Base-by-base conservation (phyloP, 139 green algal species). In the Chlorella sp. region DNA sequence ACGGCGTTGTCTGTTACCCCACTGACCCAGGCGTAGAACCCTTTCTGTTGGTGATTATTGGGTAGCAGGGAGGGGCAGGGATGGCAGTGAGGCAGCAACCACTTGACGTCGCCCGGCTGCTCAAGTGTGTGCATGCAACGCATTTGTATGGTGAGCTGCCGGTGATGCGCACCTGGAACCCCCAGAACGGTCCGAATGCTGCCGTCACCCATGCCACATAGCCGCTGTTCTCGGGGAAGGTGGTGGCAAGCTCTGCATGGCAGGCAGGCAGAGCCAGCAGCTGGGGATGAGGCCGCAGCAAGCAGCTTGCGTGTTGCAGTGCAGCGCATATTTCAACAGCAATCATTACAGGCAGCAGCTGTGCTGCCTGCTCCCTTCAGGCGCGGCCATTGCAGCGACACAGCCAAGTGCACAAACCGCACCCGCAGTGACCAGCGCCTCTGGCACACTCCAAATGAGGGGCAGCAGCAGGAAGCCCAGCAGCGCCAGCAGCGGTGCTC, bases 111-210 rank as follows among this genome's bases (percentile, higher is more conserved):
- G n/a, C 43, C 19, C 32, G 30, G 7, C n/a, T 41, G 65, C 11
- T 17, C 8, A 11, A 13, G 4, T 34, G 16, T 46, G 9, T 26
- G 30, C 67, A 30, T 3, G 1, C 26, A 24, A 14, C 56, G 56
- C 22, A 24, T 4, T 24, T 65, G 56, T 24, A 65, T 65, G 56
- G 26, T 16, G 56, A n/a, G 56, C 22, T 65, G 7, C 41, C 72
- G 60, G 26, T 51, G 7, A 24, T 3, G 19, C 22, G 34, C 48
- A 90, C 89, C 89, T 97, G 95, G 88, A 99, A 99, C 20, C 97
- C 97, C 95, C 96, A 99, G 83, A 98, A 99, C 28, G 95, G 95
- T 0, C 97, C 97, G 89, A 99, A 99, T 0, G 97, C 97, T 13
- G 95, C 95, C 28, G 96, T 97, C 38, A 99, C 95, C 97, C 97